Evolutionary conservation across 2,329 filamentous ascomycete species (phyloP).

Genomic region (Aspergillus calidoustus): DNA sequence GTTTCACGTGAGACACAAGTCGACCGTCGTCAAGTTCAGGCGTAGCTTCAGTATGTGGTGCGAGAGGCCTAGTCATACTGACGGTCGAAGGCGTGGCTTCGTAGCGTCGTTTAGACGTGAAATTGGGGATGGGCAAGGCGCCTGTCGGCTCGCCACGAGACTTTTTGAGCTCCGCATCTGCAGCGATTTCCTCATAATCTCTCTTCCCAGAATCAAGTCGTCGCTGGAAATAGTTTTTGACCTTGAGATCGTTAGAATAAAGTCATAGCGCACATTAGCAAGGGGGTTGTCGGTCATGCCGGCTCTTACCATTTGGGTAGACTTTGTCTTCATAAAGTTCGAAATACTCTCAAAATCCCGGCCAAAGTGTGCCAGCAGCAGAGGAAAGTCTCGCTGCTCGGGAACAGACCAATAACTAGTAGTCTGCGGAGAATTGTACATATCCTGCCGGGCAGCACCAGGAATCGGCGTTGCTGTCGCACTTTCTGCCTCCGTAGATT

Average conservation of each 20-base stretch:
- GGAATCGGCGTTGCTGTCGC: conserved; percentile 13
- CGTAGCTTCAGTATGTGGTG: conserved; percentile 46
- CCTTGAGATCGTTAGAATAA: conserved; percentile 34
- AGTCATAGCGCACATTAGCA: neutral
- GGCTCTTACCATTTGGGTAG: conserved; percentile 54
- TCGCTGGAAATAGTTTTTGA: conserved; percentile 56
- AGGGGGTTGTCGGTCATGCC: neutral
- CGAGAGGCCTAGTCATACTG: conserved; percentile 45
- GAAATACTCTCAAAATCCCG: conserved; percentile 55
- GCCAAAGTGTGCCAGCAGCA: conserved; percentile 52
- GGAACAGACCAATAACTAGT: conserved; percentile 59
- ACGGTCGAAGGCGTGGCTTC: conserved; percentile 50
- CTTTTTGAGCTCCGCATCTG: conserved; percentile 51
- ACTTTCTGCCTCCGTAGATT: conserved; percentile 38
- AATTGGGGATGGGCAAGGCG: conserved; percentile 48
- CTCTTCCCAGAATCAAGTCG: conserved; percentile 49
- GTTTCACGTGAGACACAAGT: conserved; percentile 37
- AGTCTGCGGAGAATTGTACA: conserved; percentile 47
- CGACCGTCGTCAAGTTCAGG: conserved; percentile 39
- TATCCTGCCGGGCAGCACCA: conserved; percentile 31
- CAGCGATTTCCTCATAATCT: conserved; percentile 49
- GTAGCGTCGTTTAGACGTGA: conserved; percentile 53
- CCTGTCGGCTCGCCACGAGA: conserved; percentile 50
- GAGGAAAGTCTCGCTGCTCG: conserved; percentile 53
- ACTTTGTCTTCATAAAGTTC: conserved; percentile 57